Base-by-base conservation (phyloP, 2,329 filamentous ascomycete species). In the Paraphaeosphaeria sporulosa region DNA sequence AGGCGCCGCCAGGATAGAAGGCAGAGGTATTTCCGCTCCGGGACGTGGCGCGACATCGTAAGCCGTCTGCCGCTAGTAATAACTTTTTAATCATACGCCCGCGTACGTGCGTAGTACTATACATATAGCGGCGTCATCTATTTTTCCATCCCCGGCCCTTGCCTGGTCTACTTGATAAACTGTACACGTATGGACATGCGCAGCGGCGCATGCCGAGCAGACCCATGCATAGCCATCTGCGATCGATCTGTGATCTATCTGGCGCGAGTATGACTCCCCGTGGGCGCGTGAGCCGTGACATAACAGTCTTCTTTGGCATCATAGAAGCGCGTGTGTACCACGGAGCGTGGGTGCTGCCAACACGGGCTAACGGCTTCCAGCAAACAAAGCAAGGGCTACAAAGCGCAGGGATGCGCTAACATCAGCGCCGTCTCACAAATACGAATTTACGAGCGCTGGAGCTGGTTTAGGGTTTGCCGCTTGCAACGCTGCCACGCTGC, bases 51-150 rank as follows among this genome's bases (percentile, higher is more conserved):
- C 17, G 36, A 15, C 2, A 40, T 8, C 8, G 32, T 51, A 51
- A 19, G 47, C 30, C 27, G 17, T 27, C 27, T 30, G 48, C 40
- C 48, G 48, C 48, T 25, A 51, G 25, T 6, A 27, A 27, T 27
- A 27, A 27, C 6, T 4, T 3, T 27, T 3, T 3, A 27, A 27
- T 27, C 25, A 27, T 27, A 40, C 25, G 38, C 32, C 38, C 25
- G 19, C 48, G 19, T 38, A 47, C 19, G 23, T 52, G 36, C 36
- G 23, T 30, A 19, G 21, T 52, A 42, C 36, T 52, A 52, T 52
- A 52, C 49, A 42, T 43, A 42, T 30, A 43, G 34, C 34, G 44
- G 25, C 44, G 49, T 52, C 49, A 52, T 52, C 49, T 52, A 52
- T 42, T 42, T 42, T 30, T 10, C 9, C 10, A 9, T 7, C 13